Conservation (phyloP, 768 basidiomycete species). For the Lyophyllum semitale region DNA sequence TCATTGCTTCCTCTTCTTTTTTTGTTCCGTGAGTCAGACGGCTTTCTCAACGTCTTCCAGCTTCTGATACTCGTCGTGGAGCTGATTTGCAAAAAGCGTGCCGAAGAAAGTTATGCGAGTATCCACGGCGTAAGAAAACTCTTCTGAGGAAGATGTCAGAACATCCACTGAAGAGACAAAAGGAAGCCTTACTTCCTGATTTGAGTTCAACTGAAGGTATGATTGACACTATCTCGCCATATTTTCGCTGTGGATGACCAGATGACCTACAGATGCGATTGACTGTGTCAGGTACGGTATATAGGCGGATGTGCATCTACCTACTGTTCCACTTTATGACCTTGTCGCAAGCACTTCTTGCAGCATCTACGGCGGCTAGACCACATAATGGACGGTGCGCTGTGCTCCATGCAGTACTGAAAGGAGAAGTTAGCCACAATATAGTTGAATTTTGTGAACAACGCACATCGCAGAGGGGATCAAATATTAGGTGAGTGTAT, state of each 20-base stretch:
- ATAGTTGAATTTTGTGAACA: not conserved
- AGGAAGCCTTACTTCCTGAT: not conserved
- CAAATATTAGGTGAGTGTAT: slow-evolving; percentile 1
- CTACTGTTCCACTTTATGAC: no score
- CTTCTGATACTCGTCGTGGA: not conserved
- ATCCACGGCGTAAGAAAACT: not conserved
- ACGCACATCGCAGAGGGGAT: slow-evolving; percentile 6
- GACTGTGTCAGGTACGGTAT: not conserved
- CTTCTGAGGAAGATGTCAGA: not conserved
- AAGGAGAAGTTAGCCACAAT: not conserved
- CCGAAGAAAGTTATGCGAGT: not conserved
- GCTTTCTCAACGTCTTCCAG: not conserved
- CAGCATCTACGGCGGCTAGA: slow-evolving; percentile 11
- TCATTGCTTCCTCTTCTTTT: not conserved
- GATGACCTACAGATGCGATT: no score
- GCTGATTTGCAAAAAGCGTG: not conserved
- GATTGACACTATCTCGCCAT: not conserved
- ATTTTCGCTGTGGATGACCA: not conserved
- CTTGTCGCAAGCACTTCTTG: slow-evolving; percentile 7
- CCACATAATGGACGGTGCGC: slow-evolving; percentile 10
- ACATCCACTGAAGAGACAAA: not conserved
- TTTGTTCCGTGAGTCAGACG: not conserved
- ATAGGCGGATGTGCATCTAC: not conserved
- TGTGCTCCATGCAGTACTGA: slow-evolving; percentile 5
- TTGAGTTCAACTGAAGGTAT: not conserved